Evolutionary conservation across 768 basidiomycete species (phyloP), one percentile per base, ranked within the genome.

Genomic region (Tylopilus rubrobrunneus): DNA sequence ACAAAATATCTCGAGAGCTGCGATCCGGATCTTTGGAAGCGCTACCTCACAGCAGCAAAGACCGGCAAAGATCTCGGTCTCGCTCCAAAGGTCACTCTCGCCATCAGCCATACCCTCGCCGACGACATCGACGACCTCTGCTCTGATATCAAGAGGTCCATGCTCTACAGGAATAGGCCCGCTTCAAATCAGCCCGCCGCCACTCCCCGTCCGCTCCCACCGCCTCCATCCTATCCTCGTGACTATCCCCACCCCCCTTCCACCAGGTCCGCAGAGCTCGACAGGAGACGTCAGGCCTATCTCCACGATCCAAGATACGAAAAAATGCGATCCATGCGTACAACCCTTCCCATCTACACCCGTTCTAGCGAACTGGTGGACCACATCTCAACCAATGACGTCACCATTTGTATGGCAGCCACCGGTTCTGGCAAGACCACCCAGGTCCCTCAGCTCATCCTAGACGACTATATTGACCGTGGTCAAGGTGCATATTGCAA

Each of bases 351-450:
- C 12, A 86, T 98, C 11, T 84, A 82, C 57, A 77, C 84, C 17
- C 80, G 84, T 56, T 78, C 86, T 2, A 73, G 77, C 5, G 79
- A 87, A 10, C 77, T 97, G 40, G 65, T 96, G 48, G 66, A 77
- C 2, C 85, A 87, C 56, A 84, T 98, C 59, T 72, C 75, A 19
- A 71, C 80, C 29, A 84, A 96, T 68, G 89, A 93, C 14, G 92
- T 97, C 53, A 89, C 89, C 1, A 84, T 96, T 60, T 84, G 87
- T 60, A 88, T 92, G 86, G 92, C 92, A 45, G 83, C 88, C 7
- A 93, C 93, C 3, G 92, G 92, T 34, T 93, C 91, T 1, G 92
- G 94, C 1, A 97, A 97, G 74, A 96, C 92, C 7, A 97, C 94
- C 0, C 95, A 98, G 69, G 82, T 97, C 25, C 95, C 95, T 6